Percentiles rank a stretch among this genome's conserved stretches.
Conservation (phyloP, 208 protist species). For the Naegleria fowleri region DNA sequence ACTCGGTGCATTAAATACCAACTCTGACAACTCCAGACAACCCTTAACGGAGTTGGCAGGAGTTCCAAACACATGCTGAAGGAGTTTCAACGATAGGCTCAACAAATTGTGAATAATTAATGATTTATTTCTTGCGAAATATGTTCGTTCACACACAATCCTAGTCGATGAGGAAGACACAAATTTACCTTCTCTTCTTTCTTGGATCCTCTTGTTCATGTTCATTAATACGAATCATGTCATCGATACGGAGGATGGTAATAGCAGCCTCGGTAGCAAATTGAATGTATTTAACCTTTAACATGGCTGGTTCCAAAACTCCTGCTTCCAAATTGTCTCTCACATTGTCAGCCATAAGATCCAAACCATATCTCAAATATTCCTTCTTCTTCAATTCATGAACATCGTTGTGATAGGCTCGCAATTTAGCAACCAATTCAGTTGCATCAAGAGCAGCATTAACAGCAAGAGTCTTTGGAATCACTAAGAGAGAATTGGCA, state of each 20-base stretch:
- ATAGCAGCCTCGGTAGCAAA: conserved; percentile 99
- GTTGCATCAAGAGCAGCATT: conserved; percentile 97
- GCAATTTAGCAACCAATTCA: conserved; percentile 95
- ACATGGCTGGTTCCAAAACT: conserved; percentile 97
- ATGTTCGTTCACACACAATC: too few species aligned
- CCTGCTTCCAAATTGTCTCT: conserved; percentile 93
- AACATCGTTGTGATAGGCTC: conserved; percentile 89
- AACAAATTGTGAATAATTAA: too few species aligned
- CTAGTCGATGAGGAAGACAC: too few species aligned
- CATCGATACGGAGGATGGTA: conserved; percentile 99
- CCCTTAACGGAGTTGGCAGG: too few species aligned
- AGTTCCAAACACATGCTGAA: too few species aligned
- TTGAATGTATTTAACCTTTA: conserved; percentile 97
- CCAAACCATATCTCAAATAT: conserved; percentile 74
- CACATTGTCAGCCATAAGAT: conserved; percentile 86
- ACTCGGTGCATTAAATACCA: too few species aligned
- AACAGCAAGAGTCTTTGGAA: conserved; percentile 96
- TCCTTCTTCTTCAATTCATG: conserved; percentile 44
- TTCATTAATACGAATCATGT: conserved; percentile 94
- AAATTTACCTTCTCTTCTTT: not conserved
- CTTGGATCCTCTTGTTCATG: conserved; percentile 38
- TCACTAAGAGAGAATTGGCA: conserved; percentile 94
- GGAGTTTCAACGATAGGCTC: too few species aligned
- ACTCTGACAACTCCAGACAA: too few species aligned
- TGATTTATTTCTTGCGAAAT: too few species aligned